phyloP scores from a whole-genome alignment of 805 yeast genomes.

The Jamesozyma hellenica region DNA sequence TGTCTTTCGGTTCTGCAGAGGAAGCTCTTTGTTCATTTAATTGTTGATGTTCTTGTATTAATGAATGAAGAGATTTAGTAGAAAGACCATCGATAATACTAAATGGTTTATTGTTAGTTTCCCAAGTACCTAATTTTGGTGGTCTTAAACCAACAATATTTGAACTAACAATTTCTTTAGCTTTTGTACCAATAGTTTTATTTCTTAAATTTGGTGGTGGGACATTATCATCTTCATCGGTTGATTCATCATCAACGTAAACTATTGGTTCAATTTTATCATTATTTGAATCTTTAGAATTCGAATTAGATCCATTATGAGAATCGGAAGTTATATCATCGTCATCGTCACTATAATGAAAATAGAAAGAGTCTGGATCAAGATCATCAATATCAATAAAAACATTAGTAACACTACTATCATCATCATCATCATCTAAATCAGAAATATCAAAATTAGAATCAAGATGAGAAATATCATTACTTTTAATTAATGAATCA shows the following conservation, averaged over 20 bases:
- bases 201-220: conserved; percentile 55
- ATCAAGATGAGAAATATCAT: conserved; percentile 4
- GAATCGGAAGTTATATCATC: conserved; percentile 36
- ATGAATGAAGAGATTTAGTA: conserved; percentile 67
- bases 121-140: conserved; percentile 89
- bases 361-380: conserved; percentile 30
- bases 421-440: conserved; percentile 27
- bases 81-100: conserved; percentile 92
- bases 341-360: conserved; percentile 34
- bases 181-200: conserved; percentile 57
- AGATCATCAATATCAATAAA: conserved; percentile 31
- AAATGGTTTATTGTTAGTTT: conserved; percentile 72
- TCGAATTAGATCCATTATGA: conserved; percentile 11
- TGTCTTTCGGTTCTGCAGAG: conserved; percentile 9
- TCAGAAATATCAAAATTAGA: conserved; percentile 11
- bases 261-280: conserved; percentile 29
- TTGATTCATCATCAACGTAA: conserved; percentile 71
- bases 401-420: conserved; percentile 33
- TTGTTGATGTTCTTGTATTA: conserved; percentile 28
- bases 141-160: conserved; percentile 80
- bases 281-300: conserved; percentile 10
- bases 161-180: conserved; percentile 87
- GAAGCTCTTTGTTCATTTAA: conserved; percentile 20
- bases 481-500: conserved; percentile 1
- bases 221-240: conserved; percentile 82